Evolutionary conservation across 805 yeast species (phyloP).

Genomic region (Candida germanica): DNA sequence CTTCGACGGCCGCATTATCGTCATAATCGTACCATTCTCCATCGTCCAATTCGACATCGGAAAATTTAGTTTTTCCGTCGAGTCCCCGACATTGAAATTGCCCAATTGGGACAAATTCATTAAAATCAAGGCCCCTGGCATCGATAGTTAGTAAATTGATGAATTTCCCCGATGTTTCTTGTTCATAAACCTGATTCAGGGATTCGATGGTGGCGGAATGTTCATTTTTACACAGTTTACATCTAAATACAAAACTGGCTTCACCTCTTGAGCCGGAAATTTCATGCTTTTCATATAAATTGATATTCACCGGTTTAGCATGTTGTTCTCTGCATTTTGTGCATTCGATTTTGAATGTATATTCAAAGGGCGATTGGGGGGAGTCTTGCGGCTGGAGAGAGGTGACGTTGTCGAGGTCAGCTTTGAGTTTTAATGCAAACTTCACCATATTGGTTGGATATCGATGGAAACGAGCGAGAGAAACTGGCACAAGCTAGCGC

Average conservation of each 20-base stretch:
- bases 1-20: constrained; percentile 77
- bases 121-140: constrained; percentile 78
- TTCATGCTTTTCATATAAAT: constrained; percentile 62
- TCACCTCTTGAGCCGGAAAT: constrained; percentile 73
- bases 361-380: constrained; percentile 62
- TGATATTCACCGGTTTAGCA: constrained; percentile 65
- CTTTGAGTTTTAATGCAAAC: constrained; percentile 36
- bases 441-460: constrained; percentile 38
- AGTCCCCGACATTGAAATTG: constrained; percentile 53
- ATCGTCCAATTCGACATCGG: constrained; percentile 68
- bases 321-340: constrained; percentile 77
- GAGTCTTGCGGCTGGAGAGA: constrained; percentile 60
- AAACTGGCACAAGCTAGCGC: not conserved
- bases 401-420: constrained; percentile 53
- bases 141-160: constrained; percentile 66
- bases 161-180: constrained; percentile 42
- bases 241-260: constrained; percentile 77
- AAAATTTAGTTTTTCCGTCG: constrained; percentile 50
- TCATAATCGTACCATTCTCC: constrained; percentile 96
- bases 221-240: constrained; percentile 58
- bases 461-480: too few relatives aligned
- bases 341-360: constrained; percentile 71
- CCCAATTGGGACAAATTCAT: constrained; percentile 67
- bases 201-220: constrained; percentile 34
- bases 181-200: constrained; percentile 28